phyloP scores from a whole-genome alignment of 1,139 yeast species.

The Suhomyces bolitotheri region DNA sequence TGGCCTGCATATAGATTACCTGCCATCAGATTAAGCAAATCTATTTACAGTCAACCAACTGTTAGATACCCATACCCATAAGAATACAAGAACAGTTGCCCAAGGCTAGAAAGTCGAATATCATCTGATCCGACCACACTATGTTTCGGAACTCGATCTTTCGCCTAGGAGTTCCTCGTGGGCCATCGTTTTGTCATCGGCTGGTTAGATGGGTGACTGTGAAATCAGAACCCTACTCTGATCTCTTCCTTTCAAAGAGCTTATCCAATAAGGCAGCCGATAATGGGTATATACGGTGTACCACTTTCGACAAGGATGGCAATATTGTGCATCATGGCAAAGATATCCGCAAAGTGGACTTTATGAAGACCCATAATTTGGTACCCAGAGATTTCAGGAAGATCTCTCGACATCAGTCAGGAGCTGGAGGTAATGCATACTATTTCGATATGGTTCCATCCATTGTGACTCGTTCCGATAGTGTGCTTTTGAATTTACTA shows the following conservation, averaged over 20 bases:
- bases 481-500: conserved; percentile 42
- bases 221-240: conserved; percentile 16
- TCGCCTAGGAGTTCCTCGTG: too few relatives aligned
- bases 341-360: conserved; percentile 37
- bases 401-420: conserved; percentile 31
- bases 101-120: too few relatives aligned
- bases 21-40: too few relatives aligned
- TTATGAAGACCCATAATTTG: conserved; percentile 38
- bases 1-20: too few relatives aligned
- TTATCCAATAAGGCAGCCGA: conserved; percentile 24
- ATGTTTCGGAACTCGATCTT: too few relatives aligned
- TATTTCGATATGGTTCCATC: conserved; percentile 46
- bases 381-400: conserved; percentile 46
- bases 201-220: too few relatives aligned
- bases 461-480: conserved; percentile 36
- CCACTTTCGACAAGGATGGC: conserved; percentile 46
- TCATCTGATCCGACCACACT: too few relatives aligned
- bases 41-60: too few relatives aligned
- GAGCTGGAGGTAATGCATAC: conserved; percentile 7
- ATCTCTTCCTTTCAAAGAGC: conserved; percentile 26
- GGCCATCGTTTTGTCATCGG: too few relatives aligned
- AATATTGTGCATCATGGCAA: conserved; percentile 42
- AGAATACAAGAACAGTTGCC: too few relatives aligned
- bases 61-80: too few relatives aligned
- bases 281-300: conserved; percentile 53